Conservation (phyloP, 805 yeast species). For the Zygoascus flipseniorum region DNA sequence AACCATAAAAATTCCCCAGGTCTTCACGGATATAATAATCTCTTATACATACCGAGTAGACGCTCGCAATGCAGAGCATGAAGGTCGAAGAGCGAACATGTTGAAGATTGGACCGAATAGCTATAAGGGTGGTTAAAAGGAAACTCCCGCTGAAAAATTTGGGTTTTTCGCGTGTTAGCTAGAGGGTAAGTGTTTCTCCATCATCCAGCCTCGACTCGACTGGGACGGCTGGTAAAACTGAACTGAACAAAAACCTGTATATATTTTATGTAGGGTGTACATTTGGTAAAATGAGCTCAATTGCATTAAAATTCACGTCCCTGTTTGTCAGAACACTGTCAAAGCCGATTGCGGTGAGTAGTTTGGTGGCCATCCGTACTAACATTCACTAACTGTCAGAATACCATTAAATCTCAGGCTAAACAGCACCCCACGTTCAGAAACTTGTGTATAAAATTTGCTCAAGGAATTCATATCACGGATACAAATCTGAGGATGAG, state of each 20-base stretch:
- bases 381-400: conserved; percentile 25
- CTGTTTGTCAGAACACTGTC: conserved; percentile 66
- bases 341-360: conserved; percentile 60
- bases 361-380: background rate
- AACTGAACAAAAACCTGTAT: background rate
- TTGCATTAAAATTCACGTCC: conserved; percentile 66
- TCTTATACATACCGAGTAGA: conserved; percentile 5
- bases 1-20: too few species aligned
- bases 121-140: background rate
- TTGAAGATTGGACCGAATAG: background rate
- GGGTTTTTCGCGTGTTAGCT: background rate
- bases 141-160: background rate
- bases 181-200: background rate
- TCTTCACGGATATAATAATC: too few species aligned
- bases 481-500: conserved; percentile 56
- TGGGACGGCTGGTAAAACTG: background rate
- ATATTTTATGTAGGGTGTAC: background rate
- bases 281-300: conserved; percentile 51
- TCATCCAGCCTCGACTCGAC: background rate
- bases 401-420: conserved; percentile 62
- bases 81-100: conserved; percentile 11
- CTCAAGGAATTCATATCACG: conserved; percentile 61
- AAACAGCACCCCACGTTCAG: conserved; percentile 60
- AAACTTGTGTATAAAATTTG: conserved; percentile 53
- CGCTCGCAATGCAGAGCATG: conserved; percentile 11